A percentile compares a stretch with the other conserved stretches of the same genome.
Evolutionary conservation across 352 stramenopile species (phyloP).

Genomic region (Pythium phragmiticola): DNA sequence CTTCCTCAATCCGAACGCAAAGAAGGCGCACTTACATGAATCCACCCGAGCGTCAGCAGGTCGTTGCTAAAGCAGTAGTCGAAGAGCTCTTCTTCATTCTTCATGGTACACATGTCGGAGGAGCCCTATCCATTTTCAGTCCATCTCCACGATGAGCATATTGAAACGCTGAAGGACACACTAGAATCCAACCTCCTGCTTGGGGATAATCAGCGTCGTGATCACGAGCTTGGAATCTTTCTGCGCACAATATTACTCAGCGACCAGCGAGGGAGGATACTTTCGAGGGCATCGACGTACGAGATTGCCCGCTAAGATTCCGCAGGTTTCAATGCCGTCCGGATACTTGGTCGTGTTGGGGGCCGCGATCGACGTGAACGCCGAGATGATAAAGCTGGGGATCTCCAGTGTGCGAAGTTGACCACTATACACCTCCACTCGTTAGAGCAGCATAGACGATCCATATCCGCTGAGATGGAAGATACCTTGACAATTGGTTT

Average conservation of each 20-base stretch:
- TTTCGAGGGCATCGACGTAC: constrained; percentile 27
- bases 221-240: constrained; percentile 57
- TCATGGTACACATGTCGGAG: constrained; percentile 86
- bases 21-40: constrained; percentile 52
- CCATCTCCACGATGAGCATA: neutral
- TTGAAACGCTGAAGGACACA: neutral
- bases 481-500: constrained; percentile 56
- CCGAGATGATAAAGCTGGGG: constrained; percentile 58
- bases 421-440: constrained; percentile 36
- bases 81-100: constrained; percentile 86
- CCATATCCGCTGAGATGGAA: neutral
- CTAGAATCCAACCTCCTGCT: constrained; percentile 59
- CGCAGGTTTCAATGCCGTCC: constrained; percentile 90
- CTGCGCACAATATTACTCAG: constrained; percentile 21
- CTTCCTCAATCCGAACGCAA: neutral
- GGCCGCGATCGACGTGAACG: constrained; percentile 80
- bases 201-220: constrained; percentile 86
- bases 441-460: neutral
- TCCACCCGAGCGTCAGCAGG: constrained; percentile 89
- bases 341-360: constrained; percentile 71
- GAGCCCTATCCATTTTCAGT: constrained; percentile 47
- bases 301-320: constrained; percentile 82
- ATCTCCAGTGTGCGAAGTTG: constrained; percentile 71
- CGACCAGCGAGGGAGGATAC: neutral
- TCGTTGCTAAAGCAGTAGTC: constrained; percentile 86